phyloP scores from a whole-genome alignment of 2,329 filamentous ascomycete species.

The Aschersonia sp. region DNA sequence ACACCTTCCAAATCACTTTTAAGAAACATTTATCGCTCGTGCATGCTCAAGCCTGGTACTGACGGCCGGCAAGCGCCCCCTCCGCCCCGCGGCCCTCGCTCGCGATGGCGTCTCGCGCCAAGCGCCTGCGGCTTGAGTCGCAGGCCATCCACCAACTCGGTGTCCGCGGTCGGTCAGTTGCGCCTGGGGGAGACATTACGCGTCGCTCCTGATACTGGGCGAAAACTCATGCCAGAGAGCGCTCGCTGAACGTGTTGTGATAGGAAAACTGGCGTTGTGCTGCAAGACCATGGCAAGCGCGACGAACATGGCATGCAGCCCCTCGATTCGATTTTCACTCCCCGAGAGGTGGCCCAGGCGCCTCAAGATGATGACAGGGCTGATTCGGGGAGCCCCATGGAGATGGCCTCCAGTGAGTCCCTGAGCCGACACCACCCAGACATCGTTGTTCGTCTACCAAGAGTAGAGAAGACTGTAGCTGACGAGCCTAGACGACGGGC shows the following conservation, averaged over 20 bases:
- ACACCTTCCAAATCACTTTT: no score
- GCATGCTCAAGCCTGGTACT: neutral
- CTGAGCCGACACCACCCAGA: neutral
- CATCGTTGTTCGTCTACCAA: no score
- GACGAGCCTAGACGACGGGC: constrained; percentile 28
- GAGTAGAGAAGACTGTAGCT: neutral
- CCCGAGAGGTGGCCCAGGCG: constrained; percentile 45
- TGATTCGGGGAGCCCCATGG: constrained; percentile 32
- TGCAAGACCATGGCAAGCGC: constrained; percentile 65
- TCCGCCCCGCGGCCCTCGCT: neutral
- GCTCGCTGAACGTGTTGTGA: constrained; percentile 1
- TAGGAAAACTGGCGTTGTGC: constrained; percentile 79
- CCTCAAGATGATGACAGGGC: constrained; percentile 11
- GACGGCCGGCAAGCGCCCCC: neutral
- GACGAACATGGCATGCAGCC: constrained; percentile 90
- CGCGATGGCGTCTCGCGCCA: constrained; percentile 19
- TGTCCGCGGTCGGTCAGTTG: constrained; percentile 22
- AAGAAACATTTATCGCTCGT: no score
- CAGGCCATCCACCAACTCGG: constrained; percentile 20
- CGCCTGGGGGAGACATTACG: neutral
- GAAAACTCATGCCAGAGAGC: neutral
- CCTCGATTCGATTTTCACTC: constrained; percentile 78
- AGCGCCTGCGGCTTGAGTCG: constrained; percentile 11
- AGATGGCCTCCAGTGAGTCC: constrained; percentile 32
- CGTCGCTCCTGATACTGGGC: no score